Percentiles rank a stretch among this genome's conserved stretches.
These are phyloP conservation scores for Cryphonectria nitschkei DNA, from an alignment of 2,329 filamentous ascomycete species.

Conservation along the genomic window DNA sequence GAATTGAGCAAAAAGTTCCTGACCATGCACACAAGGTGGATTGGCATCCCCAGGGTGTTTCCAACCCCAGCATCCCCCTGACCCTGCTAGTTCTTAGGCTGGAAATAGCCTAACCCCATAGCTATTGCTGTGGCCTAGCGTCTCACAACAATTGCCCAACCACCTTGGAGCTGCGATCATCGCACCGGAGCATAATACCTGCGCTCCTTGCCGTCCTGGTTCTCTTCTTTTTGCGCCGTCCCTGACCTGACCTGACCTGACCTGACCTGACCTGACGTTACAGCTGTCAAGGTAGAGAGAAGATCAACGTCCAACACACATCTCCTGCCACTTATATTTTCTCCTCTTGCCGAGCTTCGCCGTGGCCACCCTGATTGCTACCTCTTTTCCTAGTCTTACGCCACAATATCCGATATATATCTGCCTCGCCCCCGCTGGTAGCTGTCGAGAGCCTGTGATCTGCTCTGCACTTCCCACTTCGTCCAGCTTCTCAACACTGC, in stretches of 20 bases:
- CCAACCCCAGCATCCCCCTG: not conserved
- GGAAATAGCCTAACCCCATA: constrained; percentile 19
- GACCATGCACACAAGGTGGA: not conserved
- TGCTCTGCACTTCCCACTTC: not conserved
- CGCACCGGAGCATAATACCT: constrained; percentile 11
- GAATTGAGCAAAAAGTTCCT: not conserved
- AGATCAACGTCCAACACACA: constrained; percentile 8
- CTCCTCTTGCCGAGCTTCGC: constrained; percentile 11
- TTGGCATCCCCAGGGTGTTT: not conserved
- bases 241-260: not conserved
- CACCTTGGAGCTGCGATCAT: constrained; percentile 16
- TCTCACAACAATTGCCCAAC: constrained; percentile 16
- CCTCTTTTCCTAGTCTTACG: not conserved
- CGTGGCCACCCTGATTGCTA: constrained; percentile 4
- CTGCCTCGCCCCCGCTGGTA: not conserved
- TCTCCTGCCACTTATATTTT: not conserved
- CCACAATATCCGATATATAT: constrained; percentile 9
- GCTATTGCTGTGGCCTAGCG: constrained; percentile 15
- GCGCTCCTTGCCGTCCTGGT: constrained; percentile 2
- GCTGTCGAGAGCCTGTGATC: not conserved
- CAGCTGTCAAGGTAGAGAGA: constrained; percentile 1
- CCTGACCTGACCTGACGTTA: constrained; percentile 6
- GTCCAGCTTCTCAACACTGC: not conserved
- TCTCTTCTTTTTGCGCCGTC: not conserved
- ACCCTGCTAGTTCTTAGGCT: constrained; percentile 16